phyloP scores from a whole-genome alignment of 768 basidiomycete genomes.

The Boletus sp. region DNA sequence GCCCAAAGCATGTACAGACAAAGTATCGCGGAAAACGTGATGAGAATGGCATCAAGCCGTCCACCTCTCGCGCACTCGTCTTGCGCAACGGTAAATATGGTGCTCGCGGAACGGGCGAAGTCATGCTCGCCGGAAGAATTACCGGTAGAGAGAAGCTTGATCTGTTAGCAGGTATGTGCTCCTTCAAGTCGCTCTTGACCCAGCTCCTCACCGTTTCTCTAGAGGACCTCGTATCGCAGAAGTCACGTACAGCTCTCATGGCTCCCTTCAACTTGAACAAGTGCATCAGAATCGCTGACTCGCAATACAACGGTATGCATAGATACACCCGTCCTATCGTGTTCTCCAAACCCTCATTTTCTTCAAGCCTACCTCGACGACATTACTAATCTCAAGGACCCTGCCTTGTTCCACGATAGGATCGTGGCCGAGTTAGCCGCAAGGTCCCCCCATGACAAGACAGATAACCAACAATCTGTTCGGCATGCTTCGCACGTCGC shows the following conservation, averaged over 20 bases:
- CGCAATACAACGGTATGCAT: constrained; percentile 65
- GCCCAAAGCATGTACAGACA: constrained; percentile 50
- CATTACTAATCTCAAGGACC: constrained; percentile 64
- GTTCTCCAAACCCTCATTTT: constrained; percentile 11
- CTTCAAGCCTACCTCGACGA: constrained; percentile 64
- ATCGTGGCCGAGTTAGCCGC: constrained; percentile 58
- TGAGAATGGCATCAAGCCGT: constrained; percentile 52
- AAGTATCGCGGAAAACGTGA: constrained; percentile 41
- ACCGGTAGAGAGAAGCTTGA: constrained; percentile 80
- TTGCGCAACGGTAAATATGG: constrained; percentile 77
- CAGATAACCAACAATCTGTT: constrained; percentile 28
- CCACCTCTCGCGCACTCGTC: constrained; percentile 70
- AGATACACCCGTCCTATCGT: neutral
- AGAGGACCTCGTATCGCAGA: constrained; percentile 65
- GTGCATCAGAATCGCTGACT: constrained; percentile 66
- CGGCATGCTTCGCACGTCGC: constrained; percentile 54
- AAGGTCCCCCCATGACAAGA: constrained; percentile 37
- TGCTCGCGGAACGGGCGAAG: constrained; percentile 66
- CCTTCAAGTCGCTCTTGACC: neutral
- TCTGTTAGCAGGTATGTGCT: constrained; percentile 62
- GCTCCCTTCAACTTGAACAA: constrained; percentile 63
- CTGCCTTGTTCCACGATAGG: constrained; percentile 55
- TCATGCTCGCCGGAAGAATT: constrained; percentile 56
- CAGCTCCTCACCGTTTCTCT: constrained; percentile 1
- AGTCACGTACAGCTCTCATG: constrained; percentile 56